Evolutionary conservation across 768 basidiomycete genomes (phyloP).

Genomic region (Punctularia strigosozonata): DNA sequence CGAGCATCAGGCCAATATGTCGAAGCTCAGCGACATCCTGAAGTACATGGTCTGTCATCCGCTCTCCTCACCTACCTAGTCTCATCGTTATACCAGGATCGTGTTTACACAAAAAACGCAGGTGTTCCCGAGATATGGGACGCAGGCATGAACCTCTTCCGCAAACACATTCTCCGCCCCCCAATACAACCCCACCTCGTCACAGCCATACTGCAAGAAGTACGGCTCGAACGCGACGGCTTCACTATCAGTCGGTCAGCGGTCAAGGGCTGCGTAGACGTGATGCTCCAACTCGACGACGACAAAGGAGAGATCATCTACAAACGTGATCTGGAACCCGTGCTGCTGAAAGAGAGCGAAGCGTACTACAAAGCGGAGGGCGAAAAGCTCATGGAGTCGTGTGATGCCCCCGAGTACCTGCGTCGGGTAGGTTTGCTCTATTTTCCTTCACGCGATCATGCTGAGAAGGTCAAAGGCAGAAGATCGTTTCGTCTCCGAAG

Average conservation of each 20-base stretch:
- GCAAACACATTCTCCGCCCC: conserved; percentile 64
- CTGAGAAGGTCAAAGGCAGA: conserved; percentile 45
- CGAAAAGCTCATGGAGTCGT: conserved; percentile 51
- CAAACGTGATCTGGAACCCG: conserved; percentile 73
- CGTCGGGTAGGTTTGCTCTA: conserved; percentile 41
- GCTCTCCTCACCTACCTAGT: neutral
- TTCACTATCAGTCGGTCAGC: conserved; percentile 86
- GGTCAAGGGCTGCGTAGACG: conserved; percentile 79
- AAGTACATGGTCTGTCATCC: conserved; percentile 80
- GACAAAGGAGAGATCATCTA: conserved; percentile 55
- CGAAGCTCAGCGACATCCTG: conserved; percentile 77
- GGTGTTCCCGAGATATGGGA: conserved; percentile 72
- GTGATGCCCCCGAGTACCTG: conserved; percentile 76
- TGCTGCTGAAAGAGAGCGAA: conserved; percentile 65
- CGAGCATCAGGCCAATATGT: conserved; percentile 84
- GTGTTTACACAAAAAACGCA: conserved; percentile 69
- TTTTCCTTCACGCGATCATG: neutral
- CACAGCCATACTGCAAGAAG: conserved; percentile 72
- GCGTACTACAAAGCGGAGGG: conserved; percentile 75
- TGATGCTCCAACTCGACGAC: conserved; percentile 59
- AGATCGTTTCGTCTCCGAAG: conserved; percentile 69
- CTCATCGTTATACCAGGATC: conserved; percentile 48
- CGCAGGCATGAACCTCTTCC: conserved; percentile 73
- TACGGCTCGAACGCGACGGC: conserved; percentile 87
- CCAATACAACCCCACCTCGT: conserved; percentile 80